A percentile compares a stretch with the other conserved stretches of the same genome.
These are phyloP conservation scores for Coemansia sp. DNA, from an alignment of 192 early-diverging fungal genomes.

Conservation along the genomic window DNA sequence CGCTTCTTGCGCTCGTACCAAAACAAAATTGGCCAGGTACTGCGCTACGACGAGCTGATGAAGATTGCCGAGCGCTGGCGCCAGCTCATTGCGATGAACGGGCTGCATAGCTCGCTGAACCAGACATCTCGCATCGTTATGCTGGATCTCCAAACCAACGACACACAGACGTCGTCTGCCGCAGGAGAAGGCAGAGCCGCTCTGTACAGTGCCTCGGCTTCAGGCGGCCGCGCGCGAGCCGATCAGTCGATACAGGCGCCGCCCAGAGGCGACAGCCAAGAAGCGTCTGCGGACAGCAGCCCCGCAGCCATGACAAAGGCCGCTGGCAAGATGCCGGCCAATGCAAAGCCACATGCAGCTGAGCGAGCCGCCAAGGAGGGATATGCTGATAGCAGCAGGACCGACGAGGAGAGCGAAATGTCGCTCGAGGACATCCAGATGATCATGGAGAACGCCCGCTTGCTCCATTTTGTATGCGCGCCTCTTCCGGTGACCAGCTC, in stretches of 20 bases:
- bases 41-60: slow-evolving; percentile 55
- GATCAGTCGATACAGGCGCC: slow-evolving; percentile 28
- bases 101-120: slow-evolving; percentile 5
- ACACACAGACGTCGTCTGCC: slow-evolving; percentile 19
- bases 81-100: slow-evolving; percentile 28
- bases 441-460: slow-evolving; percentile 48
- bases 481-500: slow-evolving; percentile 38
- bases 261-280: slow-evolving; percentile 15
- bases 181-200: slow-evolving; percentile 10
- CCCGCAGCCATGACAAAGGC: not conserved
- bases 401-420: slow-evolving; percentile 17
- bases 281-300: not conserved
- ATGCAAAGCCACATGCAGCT: not conserved
- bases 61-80: slow-evolving; percentile 53
- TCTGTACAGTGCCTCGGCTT: slow-evolving; percentile 9
- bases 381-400: no score
- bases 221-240: slow-evolving; percentile 1
- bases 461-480: slow-evolving; percentile 52
- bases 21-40: slow-evolving; percentile 35
- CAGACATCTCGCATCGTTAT: slow-evolving; percentile 17
- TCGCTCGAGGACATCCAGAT: slow-evolving; percentile 39
- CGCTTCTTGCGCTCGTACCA: slow-evolving; percentile 52
- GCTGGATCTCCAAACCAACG: slow-evolving; percentile 14
- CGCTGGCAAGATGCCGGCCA: slow-evolving; percentile 9
- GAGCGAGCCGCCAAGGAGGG: not conserved